Percentiles rank a stretch among this genome's conserved stretches.
Conservation (phyloP, 306 rosid species). For the Hylodesmum podocarpum region DNA sequence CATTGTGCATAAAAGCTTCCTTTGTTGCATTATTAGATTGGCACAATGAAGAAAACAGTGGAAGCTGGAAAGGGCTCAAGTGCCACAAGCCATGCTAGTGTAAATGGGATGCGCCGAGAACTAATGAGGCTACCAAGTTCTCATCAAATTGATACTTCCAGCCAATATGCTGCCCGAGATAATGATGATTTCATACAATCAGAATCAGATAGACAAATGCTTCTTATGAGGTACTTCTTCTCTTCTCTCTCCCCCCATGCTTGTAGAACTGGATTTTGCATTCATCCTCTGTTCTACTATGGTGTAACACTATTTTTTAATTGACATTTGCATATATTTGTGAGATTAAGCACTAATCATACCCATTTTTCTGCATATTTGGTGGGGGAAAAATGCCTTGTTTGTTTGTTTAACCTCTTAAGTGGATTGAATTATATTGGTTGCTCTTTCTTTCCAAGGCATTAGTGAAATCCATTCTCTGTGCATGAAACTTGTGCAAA, state of each 20-base stretch:
- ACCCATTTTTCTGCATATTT: neutral
- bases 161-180: conserved; percentile 54
- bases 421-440: neutral
- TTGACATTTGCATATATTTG: neutral
- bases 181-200: conserved; percentile 82
- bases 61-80: conserved; percentile 58
- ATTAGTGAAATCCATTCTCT: neutral
- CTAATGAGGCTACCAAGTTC: conserved; percentile 77
- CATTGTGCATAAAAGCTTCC: neutral
- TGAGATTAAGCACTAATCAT: neutral
- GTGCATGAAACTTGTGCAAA: conserved; percentile 20
- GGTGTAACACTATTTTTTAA: neutral
- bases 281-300: neutral
- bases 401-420: conserved; percentile 20
- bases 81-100: conserved; percentile 39
- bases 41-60: conserved; percentile 57
- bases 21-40: conserved; percentile 51
- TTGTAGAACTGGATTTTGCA: conserved; percentile 21
- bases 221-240: conserved; percentile 68
- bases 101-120: conserved; percentile 71
- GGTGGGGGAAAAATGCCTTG: conserved; percentile 6
- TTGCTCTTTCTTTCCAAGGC: neutral
- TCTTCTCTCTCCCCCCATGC: neutral
- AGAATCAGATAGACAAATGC: conserved; percentile 90
- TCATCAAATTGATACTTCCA: conserved; percentile 50